Base-by-base conservation (phyloP, 164 flowering plant genomes). In the Macadamia tetraphylla region DNA sequence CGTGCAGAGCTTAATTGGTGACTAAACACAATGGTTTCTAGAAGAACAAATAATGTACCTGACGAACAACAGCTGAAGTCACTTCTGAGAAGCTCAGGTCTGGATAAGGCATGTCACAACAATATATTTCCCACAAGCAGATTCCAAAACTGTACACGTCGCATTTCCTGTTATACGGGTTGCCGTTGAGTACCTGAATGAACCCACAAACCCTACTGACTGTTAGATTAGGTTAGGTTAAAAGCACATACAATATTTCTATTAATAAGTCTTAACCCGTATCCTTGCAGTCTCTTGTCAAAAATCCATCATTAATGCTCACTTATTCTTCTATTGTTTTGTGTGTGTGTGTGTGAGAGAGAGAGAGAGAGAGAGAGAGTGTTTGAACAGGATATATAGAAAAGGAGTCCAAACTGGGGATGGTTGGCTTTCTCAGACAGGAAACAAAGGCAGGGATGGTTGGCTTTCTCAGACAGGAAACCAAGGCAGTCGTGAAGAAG, bases 81-180 rank as follows among this genome's bases (percentile, higher is more conserved):
- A 87, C 87, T 80, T 94, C 97, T 10, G 97, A 84, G 84, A 91
- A 91, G 74, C 89, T 94, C 40, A 94, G 96, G 75, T 94, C 91
- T 30, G 96, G 95, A 77, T 94, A 94, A 14, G 98, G 98, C 98
- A 91, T 94, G 85, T 88, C 98, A 60, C 98, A 94, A 74, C 98
- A 94, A 77, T 94, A 94, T 70, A 88, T 88, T 78, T 94, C 98
- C 98, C 98, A 94, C 60, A 94, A 78, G 70, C 98, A 94, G 70
- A 94, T 94, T 58, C 97, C 97, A 73, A 94, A 94, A 70, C 98
- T 94, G 79, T 94, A 94, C 49, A 94, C 98, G 66, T 94, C 98
- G 70, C 98, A 94, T 77, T 91, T 94, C 76, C 97, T 80, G 76
- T 94, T 91, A 71, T 94, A 94, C 51, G 98, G 89, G 57, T 79